These are phyloP conservation scores for Trichoderma afroharzianum DNA, from an alignment of 2,329 filamentous ascomycete genomes.

Conservation along the genomic window DNA sequence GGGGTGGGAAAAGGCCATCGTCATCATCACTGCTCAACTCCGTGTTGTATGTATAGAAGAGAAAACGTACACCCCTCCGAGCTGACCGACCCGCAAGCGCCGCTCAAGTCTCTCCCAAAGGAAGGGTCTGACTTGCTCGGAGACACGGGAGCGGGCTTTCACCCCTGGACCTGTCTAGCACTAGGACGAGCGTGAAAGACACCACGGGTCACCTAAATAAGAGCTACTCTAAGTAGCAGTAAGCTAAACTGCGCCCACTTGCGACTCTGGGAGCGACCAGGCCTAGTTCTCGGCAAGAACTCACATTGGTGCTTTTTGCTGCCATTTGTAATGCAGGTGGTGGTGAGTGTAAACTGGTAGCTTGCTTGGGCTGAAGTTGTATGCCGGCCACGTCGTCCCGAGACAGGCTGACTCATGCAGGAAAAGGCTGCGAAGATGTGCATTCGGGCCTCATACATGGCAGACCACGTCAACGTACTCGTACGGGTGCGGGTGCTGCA, in stretches of 20 bases:
- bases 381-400: not conserved
- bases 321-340: not conserved
- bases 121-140: slow-evolving; percentile 12
- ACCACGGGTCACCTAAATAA: not conserved
- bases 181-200: not conserved
- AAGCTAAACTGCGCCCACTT: not conserved
- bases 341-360: not conserved
- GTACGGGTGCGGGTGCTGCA: not conserved
- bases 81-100: slow-evolving; percentile 12
- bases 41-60: not conserved
- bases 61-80: not conserved
- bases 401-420: slow-evolving; percentile 1
- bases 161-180: slow-evolving; percentile 7
- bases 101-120: not conserved
- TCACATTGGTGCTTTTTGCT: not conserved
- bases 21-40: slow-evolving; percentile 1
- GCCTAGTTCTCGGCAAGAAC: not conserved
- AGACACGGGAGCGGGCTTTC: slow-evolving; percentile 15
- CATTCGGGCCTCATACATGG: not conserved
- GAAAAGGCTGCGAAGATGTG: not conserved
- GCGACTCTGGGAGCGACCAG: not conserved
- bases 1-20: not conserved
- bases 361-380: not conserved
- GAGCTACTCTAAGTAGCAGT: not conserved
- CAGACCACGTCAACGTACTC: not conserved